Conservation (phyloP, 1,139 yeast genomes). For the Suhomyces bribrorum region DNA sequence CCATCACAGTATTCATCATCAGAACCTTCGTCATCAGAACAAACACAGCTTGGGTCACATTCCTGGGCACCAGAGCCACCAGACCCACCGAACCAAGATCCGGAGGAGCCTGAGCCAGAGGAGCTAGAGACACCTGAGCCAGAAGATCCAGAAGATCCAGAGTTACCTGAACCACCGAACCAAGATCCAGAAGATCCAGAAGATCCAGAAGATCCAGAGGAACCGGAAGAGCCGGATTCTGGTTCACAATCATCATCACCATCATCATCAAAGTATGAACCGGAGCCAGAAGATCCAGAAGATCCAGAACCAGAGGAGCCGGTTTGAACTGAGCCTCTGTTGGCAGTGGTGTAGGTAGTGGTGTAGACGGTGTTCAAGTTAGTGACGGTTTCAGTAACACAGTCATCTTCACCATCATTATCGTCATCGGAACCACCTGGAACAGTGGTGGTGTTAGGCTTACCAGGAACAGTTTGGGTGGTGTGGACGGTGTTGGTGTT, state of each 20-base stretch:
- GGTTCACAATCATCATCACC: background rate
- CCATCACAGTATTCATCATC: slow-evolving; percentile 24
- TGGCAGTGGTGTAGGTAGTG: slow-evolving; percentile 1
- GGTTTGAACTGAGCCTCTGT: background rate
- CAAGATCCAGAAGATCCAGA: slow-evolving; percentile 2
- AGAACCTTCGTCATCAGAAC: slow-evolving; percentile 27
- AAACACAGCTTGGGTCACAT: slow-evolving; percentile 45
- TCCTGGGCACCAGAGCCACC: slow-evolving; percentile 46
- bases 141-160: slow-evolving; percentile 49
- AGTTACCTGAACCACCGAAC: no score
- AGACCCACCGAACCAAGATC: slow-evolving; percentile 7
- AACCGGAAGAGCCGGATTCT: slow-evolving; percentile 4
- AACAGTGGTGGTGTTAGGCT: background rate
- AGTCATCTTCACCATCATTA: slow-evolving; percentile 13
- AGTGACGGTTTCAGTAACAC: slow-evolving; percentile 8
- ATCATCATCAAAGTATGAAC: background rate
- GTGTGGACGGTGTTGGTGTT: slow-evolving; percentile 2
- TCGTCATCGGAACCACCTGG: slow-evolving; percentile 1
- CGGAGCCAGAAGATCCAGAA: slow-evolving; percentile 2
- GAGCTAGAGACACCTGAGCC: slow-evolving; percentile 3
- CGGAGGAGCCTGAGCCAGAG: slow-evolving; percentile 2
- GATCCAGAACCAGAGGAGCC: slow-evolving; percentile 2
- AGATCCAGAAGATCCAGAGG: slow-evolving; percentile 4
- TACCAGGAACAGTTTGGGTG: slow-evolving; percentile 1
- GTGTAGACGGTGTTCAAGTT: slow-evolving; percentile 8